Evolutionary conservation across 2,329 filamentous ascomycete species (phyloP), one percentile per base, ranked within the genome.

Genomic region (Beauveria brongniartii): DNA sequence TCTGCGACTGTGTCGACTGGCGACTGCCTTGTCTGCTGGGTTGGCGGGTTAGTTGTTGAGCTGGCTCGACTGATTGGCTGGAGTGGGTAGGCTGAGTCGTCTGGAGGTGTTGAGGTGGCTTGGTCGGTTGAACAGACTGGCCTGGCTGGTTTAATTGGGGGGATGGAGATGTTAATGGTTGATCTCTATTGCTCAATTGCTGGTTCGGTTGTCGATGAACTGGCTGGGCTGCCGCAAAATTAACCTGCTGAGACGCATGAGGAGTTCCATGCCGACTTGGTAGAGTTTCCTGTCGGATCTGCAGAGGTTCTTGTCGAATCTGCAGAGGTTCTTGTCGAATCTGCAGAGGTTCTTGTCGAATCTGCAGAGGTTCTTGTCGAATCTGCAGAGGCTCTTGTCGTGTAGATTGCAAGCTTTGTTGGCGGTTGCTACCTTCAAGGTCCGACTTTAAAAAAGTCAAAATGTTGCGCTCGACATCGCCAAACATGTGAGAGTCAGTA

Each of bases 341-440:
- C n/a, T n/a, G n/a, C n/a, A n/a, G n/a, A n/a, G n/a, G n/a, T n/a
- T n/a, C n/a, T 34, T 34, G 30, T 34, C 30, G 28, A 9, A 10
- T 30, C 28, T 30, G 28, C 28, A 30, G 28, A 30, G 28, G 9
- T 30, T 30, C 28, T 10, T 30, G 28, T 30, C 28, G 30, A 12
- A 34, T 34, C 30, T 34, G 30, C 30, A 34, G 30, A 34, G 30
- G 30, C 3, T 41, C 41, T 22, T 51, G 46, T 18, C 22, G 46
- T 8, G 30, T 30, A 8, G 46, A 34, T 20, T 41, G 30, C 30
- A 51, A 3, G 24, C 22, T 24, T 30, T 58, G 46, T 20, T 51
- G 55, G 44, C 41, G 57, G 20, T 22, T 55, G 30, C 22, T 60
- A 5, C 40, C 40, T 20, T 51, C 67, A 67, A n/a, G 72, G 5